Evolutionary conservation across 345 rosid species (phyloP), one percentile per base, ranked within the genome.

Genomic region (Aethionema arabicum): DNA sequence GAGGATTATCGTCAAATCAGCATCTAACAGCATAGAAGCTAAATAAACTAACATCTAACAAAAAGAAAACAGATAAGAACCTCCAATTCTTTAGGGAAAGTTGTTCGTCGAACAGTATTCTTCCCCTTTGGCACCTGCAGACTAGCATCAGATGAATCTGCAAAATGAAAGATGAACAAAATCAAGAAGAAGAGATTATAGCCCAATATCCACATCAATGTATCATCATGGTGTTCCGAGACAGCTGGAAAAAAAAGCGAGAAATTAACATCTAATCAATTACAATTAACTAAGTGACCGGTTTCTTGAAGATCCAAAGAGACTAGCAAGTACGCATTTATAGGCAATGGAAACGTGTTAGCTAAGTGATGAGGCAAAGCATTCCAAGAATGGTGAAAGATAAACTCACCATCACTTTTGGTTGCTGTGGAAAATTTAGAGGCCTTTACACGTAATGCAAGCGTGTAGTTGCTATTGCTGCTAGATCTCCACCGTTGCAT

Each of bases 21-120:
- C 57, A 48, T 40, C 29, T 11, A 53, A 38, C 48, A 46, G 43
- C 7, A 10, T 8, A 50, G 41, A 63, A 32, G 41, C 38, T 11
- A 49, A 37, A 72, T 30, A 46, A 13, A 14, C 31, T 53, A 66
- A 61, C 39, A 66, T 39, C 7, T 35, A 72, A 52, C 9, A 59
- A 11, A 59, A 11, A 54, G 42, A 48, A 73, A 11, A 50, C 8
- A 66, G 54, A 36, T 32, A 39, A 56, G 10, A n/a, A 53, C 98
- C 85, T 88, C 95, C 73, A 86, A 75, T 61, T 83, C 95, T 69
- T 70, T 77, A 4, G 95, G 98, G 74, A 91, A 91, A 70, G 80
- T 79, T 42, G 79, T 78, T 40, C 61, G 58, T n/a, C 68, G 53
- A 39, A 6, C 59, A 15, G 81, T 3, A 27, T 49, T 78, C 69